Evolutionary conservation across 768 basidiomycete species (phyloP).

Genomic region (Peribolospora kevripleyi): DNA sequence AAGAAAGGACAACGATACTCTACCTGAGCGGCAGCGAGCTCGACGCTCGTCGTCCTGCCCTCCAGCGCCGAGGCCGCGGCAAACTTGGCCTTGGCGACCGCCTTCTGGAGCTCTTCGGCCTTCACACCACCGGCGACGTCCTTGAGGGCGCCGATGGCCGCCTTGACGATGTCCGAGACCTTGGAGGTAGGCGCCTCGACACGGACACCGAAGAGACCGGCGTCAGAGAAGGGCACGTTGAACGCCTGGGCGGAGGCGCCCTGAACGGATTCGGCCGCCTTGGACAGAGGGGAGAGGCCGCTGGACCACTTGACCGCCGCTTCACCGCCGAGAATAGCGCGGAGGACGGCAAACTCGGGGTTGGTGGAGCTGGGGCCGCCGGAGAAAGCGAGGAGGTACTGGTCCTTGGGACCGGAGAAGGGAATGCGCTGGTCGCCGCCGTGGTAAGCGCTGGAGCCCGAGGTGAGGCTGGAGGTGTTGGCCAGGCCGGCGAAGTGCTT

Average conservation of each 20-base stretch:
- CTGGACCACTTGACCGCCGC: slow-evolving; percentile 70
- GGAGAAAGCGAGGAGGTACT: slow-evolving; percentile 70
- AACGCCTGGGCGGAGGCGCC: slow-evolving; percentile 42
- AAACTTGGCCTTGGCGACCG: slow-evolving; percentile 74
- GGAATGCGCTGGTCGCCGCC: slow-evolving; percentile 69
- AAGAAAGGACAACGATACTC: background rate
- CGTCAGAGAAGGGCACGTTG: slow-evolving; percentile 75
- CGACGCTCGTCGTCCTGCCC: slow-evolving; percentile 38
- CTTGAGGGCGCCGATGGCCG: slow-evolving; percentile 45
- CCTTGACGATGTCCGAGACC: slow-evolving; percentile 41
- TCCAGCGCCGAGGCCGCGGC: slow-evolving; percentile 46
- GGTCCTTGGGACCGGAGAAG: slow-evolving; percentile 24
- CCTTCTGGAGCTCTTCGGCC: slow-evolving; percentile 49
- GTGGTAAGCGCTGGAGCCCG: slow-evolving; percentile 34
- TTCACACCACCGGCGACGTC: slow-evolving; percentile 26
- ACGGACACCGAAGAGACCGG: slow-evolving; percentile 58
- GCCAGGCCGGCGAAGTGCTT: slow-evolving; percentile 35
- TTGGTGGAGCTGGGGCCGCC: slow-evolving; percentile 42
- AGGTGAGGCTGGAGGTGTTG: slow-evolving; percentile 19
- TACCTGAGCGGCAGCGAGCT: slow-evolving; percentile 41
- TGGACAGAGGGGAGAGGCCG: slow-evolving; percentile 42
- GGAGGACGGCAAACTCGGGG: slow-evolving; percentile 52
- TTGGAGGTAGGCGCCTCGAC: slow-evolving; percentile 42
- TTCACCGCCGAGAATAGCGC: slow-evolving; percentile 51
- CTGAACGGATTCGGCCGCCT: slow-evolving; percentile 28